Evolutionary conservation across 179 eudicot genomes (phyloP).

Genomic region (Pouteria campechiana): DNA sequence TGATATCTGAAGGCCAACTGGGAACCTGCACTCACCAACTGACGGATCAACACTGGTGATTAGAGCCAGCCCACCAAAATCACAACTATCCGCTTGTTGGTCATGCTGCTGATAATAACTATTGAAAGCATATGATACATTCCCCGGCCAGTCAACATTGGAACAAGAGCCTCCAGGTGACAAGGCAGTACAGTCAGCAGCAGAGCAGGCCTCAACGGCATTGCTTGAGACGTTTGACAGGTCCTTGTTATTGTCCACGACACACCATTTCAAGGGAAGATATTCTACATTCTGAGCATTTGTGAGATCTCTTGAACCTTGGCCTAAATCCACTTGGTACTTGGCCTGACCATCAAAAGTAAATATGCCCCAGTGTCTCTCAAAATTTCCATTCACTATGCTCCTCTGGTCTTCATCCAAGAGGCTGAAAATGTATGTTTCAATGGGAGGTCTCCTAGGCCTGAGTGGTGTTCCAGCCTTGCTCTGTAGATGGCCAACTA

Average conservation of each 20-base stretch:
- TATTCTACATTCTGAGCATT: constrained; percentile 73
- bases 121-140: constrained; percentile 78
- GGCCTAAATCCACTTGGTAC: constrained; percentile 43
- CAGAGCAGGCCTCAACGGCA: constrained; percentile 47
- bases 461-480: constrained; percentile 63
- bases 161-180: constrained; percentile 72
- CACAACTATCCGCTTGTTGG: constrained; percentile 64
- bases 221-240: constrained; percentile 42
- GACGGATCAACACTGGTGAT: constrained; percentile 91
- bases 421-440: constrained; percentile 55
- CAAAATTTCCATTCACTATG: constrained; percentile 42
- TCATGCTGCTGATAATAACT: constrained; percentile 75
- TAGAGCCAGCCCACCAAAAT: constrained; percentile 79
- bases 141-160: constrained; percentile 67
- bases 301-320: constrained; percentile 33
- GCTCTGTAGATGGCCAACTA: constrained; percentile 35
- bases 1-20: constrained; percentile 43
- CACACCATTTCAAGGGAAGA: constrained; percentile 71
- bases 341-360: constrained; percentile 93
- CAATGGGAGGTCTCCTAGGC: constrained; percentile 42
- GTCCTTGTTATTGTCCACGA: constrained; percentile 61
- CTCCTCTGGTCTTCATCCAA: constrained; percentile 71
- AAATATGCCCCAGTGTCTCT: constrained; percentile 84
- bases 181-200: constrained; percentile 61
- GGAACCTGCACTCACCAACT: constrained; percentile 53